Evolutionary conservation across 1,284 basidiomycete species (phyloP), one percentile per base, ranked within the genome.

Genomic region (Apiotrichum laibachii): DNA sequence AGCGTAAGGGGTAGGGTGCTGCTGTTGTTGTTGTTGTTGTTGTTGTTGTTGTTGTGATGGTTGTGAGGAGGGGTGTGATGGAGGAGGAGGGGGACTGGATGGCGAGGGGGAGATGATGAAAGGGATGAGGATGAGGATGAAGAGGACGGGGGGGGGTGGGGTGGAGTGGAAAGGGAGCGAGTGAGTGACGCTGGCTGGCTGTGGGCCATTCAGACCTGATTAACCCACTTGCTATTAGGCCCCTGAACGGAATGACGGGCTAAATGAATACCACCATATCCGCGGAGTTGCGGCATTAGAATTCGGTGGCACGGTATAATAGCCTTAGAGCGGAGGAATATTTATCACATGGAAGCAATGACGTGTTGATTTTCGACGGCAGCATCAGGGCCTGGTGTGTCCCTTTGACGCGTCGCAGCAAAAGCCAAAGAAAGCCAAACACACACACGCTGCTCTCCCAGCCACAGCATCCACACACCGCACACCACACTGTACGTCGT

Each of bases 351-450:
- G 2, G 37, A 16, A 13, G 15, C 6, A 52, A 59, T 59, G 49
- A 59, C 53, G 58, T 59, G 49, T 55, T 46, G 44, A 50, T 47
- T 50, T 46, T 37, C 2, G 11, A 13, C 37, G 5, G 10, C 11
- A 11, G 4, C 2, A 11, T 16, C 37, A 37, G 37, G 37, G 37
- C 3, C n/a, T n/a, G n/a, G n/a, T n/a, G n/a, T 31, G 7, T 31
- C 26, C 26, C 2, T 39, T 26, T 40, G 49, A 50, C 37, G 34
- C 34, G 33, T 37, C 48, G 37, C 37, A 37, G 37, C 37, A 5
- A 16, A 10, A 45, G 18, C 44, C 11, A 26, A 7, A 2, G 21
- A 21, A 21, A 21, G 31, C 18, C 42, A 43, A 43, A 43, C 12
- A 16, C 42, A 43, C 12, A 43, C 13, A n/a, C n/a, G 16, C 40